phyloP scores from a whole-genome alignment of 2,329 filamentous ascomycete species.

The Monosporascus sp. region DNA sequence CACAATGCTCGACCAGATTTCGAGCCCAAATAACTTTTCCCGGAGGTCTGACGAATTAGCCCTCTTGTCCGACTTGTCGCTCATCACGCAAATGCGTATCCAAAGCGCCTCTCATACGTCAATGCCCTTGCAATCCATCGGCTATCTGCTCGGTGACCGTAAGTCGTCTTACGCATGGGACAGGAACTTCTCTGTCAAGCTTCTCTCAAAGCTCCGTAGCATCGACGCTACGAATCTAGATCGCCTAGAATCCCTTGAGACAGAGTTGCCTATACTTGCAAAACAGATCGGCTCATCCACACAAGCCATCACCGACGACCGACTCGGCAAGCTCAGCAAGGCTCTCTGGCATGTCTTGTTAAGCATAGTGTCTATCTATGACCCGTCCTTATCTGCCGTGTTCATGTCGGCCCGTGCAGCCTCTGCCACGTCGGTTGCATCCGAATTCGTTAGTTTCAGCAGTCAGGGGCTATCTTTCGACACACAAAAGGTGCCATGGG shows the following conservation, averaged over 20 bases:
- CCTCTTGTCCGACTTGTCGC: constrained; percentile 43
- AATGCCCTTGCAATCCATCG: constrained; percentile 40
- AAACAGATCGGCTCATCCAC: constrained; percentile 47
- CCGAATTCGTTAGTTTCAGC: constrained; percentile 13
- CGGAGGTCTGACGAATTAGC: constrained; percentile 31
- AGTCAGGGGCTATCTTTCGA: constrained; percentile 21
- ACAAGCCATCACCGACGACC: constrained; percentile 42
- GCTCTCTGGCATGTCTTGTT: constrained; percentile 42
- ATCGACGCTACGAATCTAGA: constrained; percentile 50
- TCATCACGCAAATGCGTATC: constrained; percentile 37
- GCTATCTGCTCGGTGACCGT: constrained; percentile 34
- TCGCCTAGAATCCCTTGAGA: constrained; percentile 57
- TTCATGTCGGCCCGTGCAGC: constrained; percentile 21
- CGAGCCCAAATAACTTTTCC: constrained; percentile 16
- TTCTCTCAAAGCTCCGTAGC: constrained; percentile 50
- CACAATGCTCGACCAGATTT: constrained; percentile 34
- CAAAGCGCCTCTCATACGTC: constrained; percentile 32
- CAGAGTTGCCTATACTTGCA: constrained; percentile 57
- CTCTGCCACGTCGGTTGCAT: constrained; percentile 7
- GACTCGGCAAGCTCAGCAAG: constrained; percentile 41
- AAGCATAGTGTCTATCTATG: constrained; percentile 35
- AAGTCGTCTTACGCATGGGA: constrained; percentile 28
- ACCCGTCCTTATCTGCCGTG: constrained; percentile 22
- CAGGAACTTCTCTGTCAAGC: constrained; percentile 40
- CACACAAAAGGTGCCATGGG: constrained; percentile 15